These are phyloP conservation scores for Fraxinus quadrangulata DNA, from an alignment of 257 asterid genomes.

Conservation along the genomic window DNA sequence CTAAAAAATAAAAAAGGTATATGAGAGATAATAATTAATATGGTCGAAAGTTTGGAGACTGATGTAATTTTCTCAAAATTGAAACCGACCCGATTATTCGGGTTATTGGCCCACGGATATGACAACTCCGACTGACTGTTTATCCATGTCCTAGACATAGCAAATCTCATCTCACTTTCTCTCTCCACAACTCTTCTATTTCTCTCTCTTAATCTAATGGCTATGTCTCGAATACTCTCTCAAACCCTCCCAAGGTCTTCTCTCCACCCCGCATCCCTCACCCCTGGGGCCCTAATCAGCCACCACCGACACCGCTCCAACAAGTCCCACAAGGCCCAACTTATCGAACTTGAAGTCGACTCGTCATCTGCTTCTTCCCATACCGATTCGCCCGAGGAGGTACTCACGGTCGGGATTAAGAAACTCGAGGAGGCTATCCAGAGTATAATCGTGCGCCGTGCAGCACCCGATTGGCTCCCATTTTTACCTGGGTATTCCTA, in stretches of 20 bases:
- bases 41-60: not conserved
- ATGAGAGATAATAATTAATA: too few relatives aligned
- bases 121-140: not conserved
- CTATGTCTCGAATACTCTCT: slow-evolving; percentile 49
- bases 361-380: slow-evolving; percentile 30
- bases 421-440: slow-evolving; percentile 61
- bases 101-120: not conserved
- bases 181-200: slow-evolving; percentile 12
- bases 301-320: slow-evolving; percentile 54
- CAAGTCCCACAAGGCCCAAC: slow-evolving; percentile 43
- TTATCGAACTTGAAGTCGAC: slow-evolving; percentile 44
- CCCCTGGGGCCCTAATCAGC: slow-evolving; percentile 33
- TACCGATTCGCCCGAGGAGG: slow-evolving; percentile 44
- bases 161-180: not conserved
- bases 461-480: slow-evolving; percentile 68
- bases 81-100: not conserved
- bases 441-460: slow-evolving; percentile 50
- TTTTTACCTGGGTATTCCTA: slow-evolving; percentile 56
- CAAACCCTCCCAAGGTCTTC: slow-evolving; percentile 38
- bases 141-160: not conserved
- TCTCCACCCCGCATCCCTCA: slow-evolving; percentile 28
- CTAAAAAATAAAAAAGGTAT: too few relatives aligned
- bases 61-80: not conserved
- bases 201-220: slow-evolving; percentile 24
- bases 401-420: slow-evolving; percentile 43